A percentile compares a stretch with the other conserved stretches of the same genome.
Evolutionary conservation across 2,329 filamentous ascomycete genomes (phyloP).

Genomic region (Chalaropsis thielavioides): DNA sequence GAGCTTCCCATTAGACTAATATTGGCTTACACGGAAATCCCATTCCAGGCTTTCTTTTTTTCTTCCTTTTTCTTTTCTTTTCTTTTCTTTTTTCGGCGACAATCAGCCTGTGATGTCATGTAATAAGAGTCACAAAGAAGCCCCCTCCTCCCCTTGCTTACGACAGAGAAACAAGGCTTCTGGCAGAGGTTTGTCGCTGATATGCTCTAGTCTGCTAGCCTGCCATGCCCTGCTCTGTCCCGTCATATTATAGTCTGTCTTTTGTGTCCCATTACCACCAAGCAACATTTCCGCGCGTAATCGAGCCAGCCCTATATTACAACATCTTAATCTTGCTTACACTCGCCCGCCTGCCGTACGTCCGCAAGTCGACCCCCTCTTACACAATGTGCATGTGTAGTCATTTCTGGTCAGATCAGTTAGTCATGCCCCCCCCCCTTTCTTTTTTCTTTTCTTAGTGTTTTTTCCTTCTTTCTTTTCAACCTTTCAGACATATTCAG

Average conservation of each 20-base stretch:
- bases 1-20: too few species aligned
- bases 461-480: not conserved
- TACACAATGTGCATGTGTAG: not conserved
- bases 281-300: not conserved
- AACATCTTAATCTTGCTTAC: not conserved
- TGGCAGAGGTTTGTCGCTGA: too few species aligned
- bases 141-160: too few species aligned
- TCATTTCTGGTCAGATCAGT: not conserved
- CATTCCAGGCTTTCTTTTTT: too few species aligned
- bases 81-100: too few species aligned
- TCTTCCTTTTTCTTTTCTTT: too few species aligned
- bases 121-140: too few species aligned
- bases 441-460: not conserved
- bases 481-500: not conserved
- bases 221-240: not conserved
- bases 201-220: not conserved
- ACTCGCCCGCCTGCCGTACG: not conserved
- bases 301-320: not conserved
- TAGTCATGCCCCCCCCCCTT: not conserved
- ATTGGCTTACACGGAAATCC: too few species aligned
- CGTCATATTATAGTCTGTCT: not conserved
- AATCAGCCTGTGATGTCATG: too few species aligned
- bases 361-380: too few species aligned
- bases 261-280: not conserved
- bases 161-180: too few species aligned